Conservation (phyloP, 73 alveolate genomes). For the Paramecium caudatum region DNA sequence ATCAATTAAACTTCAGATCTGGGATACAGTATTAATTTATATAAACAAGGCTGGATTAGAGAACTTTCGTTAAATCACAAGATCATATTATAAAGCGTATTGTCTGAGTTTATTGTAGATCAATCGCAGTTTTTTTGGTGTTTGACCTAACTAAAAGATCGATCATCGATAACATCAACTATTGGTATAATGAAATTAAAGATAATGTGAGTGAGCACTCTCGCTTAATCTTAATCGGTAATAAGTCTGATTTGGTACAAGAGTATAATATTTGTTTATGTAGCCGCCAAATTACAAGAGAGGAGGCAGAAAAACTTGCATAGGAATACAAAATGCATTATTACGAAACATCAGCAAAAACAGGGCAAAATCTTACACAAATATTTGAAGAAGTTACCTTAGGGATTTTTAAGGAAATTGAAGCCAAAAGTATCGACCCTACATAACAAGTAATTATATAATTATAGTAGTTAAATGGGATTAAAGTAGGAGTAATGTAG, state of each 20-base stretch:
- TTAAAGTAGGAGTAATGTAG: too few species aligned
- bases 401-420: too few species aligned
- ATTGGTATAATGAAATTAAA: constrained; percentile 95
- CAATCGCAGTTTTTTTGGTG: constrained; percentile 92
- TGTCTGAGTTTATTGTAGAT: too few species aligned
- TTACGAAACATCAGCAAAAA: too few species aligned
- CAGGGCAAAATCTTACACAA: too few species aligned
- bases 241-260: constrained; percentile 90
- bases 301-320: constrained; percentile 82
- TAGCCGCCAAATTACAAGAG: constrained; percentile 75
- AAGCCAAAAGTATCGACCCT: too few species aligned
- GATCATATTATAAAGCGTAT: constrained; percentile 83
- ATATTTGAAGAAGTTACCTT: too few species aligned
- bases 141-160: constrained; percentile 87
- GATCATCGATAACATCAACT: constrained; percentile 81
- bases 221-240: constrained; percentile 91
- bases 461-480: too few species aligned
- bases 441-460: too few species aligned
- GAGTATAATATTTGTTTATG: constrained; percentile 77
- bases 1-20: constrained; percentile 71
- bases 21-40: constrained; percentile 75
- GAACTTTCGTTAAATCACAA: constrained; percentile 79
- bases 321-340: too few species aligned
- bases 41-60: constrained; percentile 85
- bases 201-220: constrained; percentile 92